Percentiles rank a stretch among this genome's conserved stretches.
phyloP scores from a whole-genome alignment of 345 rosid species.

The Acer campestre region DNA sequence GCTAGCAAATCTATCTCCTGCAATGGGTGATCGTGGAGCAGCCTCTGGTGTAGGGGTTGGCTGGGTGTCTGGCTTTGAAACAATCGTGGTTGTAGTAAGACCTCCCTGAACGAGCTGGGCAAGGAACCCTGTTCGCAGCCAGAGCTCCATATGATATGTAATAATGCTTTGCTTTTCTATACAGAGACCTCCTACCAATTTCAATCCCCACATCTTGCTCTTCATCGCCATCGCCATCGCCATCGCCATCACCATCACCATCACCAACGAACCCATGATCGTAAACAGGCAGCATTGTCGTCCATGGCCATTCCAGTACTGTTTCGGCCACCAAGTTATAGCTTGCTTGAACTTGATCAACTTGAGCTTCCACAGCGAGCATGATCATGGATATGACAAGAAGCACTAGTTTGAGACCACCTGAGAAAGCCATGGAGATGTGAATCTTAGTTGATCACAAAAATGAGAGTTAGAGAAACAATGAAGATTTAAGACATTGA shows the following conservation, averaged over 20 bases:
- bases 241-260: not conserved
- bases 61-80: constrained; percentile 53
- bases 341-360: not conserved
- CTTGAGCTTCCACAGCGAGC: constrained; percentile 8
- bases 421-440: constrained; percentile 15
- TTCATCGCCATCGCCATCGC: not conserved
- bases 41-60: constrained; percentile 74
- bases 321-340: constrained; percentile 12
- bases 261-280: constrained; percentile 3
- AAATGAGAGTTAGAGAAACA: too few relatives aligned
- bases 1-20: constrained; percentile 43
- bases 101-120: constrained; percentile 91
- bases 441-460: not conserved
- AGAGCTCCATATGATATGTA: constrained; percentile 91
- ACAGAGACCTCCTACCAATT: constrained; percentile 46
- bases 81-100: constrained; percentile 86
- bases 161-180: constrained; percentile 56
- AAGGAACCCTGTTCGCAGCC: constrained; percentile 76
- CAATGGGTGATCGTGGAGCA: constrained; percentile 79
- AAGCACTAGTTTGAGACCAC: not conserved
- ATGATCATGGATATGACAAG: not conserved
- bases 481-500: not conserved
- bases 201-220: constrained; percentile 17
- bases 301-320: constrained; percentile 13
- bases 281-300: not conserved